Conservation (phyloP, 2,329 filamentous ascomycete genomes). For the Esteya vermicola region DNA sequence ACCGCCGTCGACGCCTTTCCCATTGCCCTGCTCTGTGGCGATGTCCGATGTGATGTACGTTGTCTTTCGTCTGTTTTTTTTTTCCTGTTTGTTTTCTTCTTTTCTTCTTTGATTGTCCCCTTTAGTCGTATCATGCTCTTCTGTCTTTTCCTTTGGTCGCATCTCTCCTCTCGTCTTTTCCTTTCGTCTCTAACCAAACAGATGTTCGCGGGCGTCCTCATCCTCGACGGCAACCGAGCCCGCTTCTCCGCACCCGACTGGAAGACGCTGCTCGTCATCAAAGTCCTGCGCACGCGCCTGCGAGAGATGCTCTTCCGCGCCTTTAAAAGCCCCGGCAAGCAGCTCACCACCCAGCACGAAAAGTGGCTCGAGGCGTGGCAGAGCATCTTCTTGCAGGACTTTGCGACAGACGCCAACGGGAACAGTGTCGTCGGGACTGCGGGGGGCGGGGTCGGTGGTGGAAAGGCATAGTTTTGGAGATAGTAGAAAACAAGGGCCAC, state of each 20-base stretch:
- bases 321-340: slow-evolving; percentile 53
- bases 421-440: background rate
- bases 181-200: slow-evolving; percentile 25
- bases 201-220: slow-evolving; percentile 76
- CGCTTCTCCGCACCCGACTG: slow-evolving; percentile 75
- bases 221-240: slow-evolving; percentile 76
- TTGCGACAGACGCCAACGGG: slow-evolving; percentile 10
- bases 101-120: background rate
- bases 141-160: background rate
- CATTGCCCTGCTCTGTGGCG: slow-evolving; percentile 72
- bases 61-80: background rate
- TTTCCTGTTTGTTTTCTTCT: background rate
- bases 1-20: slow-evolving; percentile 69
- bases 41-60: slow-evolving; percentile 69
- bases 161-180: background rate
- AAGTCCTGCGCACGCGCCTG: slow-evolving; percentile 58
- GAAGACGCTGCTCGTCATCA: slow-evolving; percentile 84
- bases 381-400: slow-evolving; percentile 47
- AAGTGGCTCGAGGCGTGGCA: slow-evolving; percentile 66
- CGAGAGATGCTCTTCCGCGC: slow-evolving; percentile 59
- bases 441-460: too few relatives aligned
- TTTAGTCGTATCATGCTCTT: background rate
- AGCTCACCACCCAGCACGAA: slow-evolving; percentile 51
- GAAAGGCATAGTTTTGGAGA: too few relatives aligned
- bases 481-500: too few relatives aligned